These are phyloP conservation scores for Chaetomium tenue DNA, from an alignment of 495 filamentous ascomycete species.

Conservation along the genomic window DNA sequence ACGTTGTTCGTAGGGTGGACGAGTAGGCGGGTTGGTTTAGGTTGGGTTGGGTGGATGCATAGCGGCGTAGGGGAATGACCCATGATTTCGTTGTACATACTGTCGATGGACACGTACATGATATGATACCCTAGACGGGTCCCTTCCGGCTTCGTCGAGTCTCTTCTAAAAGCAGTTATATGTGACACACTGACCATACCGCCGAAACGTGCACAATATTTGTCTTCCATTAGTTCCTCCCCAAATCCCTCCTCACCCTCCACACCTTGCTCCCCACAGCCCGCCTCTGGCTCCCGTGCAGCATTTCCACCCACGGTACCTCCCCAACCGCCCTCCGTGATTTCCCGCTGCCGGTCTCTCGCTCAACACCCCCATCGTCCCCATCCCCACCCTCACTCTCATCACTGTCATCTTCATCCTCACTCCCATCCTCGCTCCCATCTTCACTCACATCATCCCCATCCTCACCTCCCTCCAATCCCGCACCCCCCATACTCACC, in stretches of 20 bases:
- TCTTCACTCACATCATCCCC: slow-evolving; percentile 2
- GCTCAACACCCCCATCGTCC: slow-evolving; percentile 21
- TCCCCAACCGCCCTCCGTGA: slow-evolving; percentile 17
- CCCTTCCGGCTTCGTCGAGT: not conserved
- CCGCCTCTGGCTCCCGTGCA: slow-evolving; percentile 49
- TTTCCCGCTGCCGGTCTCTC: slow-evolving; percentile 25
- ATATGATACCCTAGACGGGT: not conserved
- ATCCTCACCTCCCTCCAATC: slow-evolving; percentile 6
- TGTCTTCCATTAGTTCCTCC: slow-evolving; percentile 24
- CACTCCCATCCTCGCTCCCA: not conserved
- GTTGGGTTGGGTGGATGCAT: slow-evolving; percentile 4
- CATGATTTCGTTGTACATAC: not conserved
- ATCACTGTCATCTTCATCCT: not conserved
- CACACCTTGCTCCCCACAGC: slow-evolving; percentile 52
- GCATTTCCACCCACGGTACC: slow-evolving; percentile 53
- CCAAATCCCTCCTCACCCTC: slow-evolving; percentile 56
- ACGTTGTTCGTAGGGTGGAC: not conserved
- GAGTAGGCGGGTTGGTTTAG: not conserved
- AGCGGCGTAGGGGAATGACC: not conserved
- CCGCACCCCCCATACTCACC: slow-evolving; percentile 1
- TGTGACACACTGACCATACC: too few relatives aligned
- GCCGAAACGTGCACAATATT: too few relatives aligned
- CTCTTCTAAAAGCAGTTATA: too few relatives aligned
- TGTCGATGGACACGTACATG: not conserved
- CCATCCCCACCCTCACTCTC: slow-evolving; percentile 23